Evolutionary conservation across 805 yeast species (phyloP), one percentile per base, ranked within the genome.

Genomic region (Debaryomyces maramus): DNA sequence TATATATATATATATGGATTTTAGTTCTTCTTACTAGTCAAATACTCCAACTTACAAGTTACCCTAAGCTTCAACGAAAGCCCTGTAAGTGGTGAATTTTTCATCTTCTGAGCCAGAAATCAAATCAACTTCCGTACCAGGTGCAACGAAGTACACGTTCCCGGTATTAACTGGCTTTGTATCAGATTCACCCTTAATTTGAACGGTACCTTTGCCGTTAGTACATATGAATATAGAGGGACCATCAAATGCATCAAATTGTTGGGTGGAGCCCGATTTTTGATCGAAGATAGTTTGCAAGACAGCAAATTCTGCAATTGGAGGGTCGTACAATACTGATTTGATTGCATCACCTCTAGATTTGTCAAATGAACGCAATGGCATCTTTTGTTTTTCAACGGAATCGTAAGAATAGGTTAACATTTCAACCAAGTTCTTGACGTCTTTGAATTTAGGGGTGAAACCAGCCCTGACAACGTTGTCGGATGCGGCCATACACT

Each of bases 401-500:
- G 95, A 81, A 39, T 86, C 95, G 55, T 85, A 85, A 19, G 86
- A 75, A 62, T 91, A 93, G 3, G 97, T 90, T 61, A 93, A 79
- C 93, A 88, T 88, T 39, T 77, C 80, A 32, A 93, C 97, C 58
- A 93, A 78, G 55, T 85, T 88, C 43, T 81, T 67, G 45, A 93
- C 98, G 64, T 93, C 99, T 69, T 91, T 93, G 73, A 91, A 93
- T 65, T 93, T 93, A 46, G 99, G 99, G n/a, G 99, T 93, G 74
- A 93, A 93, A 10, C 99, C 99, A 3, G 97, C 96, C 64, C 99
- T 81, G 36, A 93, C 97, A 42, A 93, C 99, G 56, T 93, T 93
- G 64, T 93, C 99, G 29, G 95, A 84, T 6, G 99, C 97, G 31
- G 99, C 99, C 99, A 93, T 93, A 73, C 99, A 93, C 72, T 93